These are phyloP conservation scores for Diplotaxis tenuifolia DNA, from an alignment of 345 rosid species.

Conservation along the genomic window DNA sequence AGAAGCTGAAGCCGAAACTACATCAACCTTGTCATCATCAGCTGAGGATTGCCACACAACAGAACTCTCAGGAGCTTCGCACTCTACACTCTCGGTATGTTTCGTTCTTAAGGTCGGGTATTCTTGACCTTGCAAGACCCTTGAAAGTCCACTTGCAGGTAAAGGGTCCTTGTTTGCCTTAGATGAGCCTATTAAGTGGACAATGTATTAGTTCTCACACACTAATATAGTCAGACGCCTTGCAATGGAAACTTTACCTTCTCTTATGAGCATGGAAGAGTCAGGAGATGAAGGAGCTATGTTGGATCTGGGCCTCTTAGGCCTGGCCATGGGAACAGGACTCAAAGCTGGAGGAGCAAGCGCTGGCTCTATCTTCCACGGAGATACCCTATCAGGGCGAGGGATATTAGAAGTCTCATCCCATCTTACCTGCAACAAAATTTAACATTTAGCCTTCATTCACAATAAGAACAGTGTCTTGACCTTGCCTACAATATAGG, in stretches of 20 bases:
- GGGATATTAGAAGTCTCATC: conserved; percentile 68
- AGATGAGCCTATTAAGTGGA: conserved; percentile 37
- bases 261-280: conserved; percentile 56
- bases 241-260: conserved; percentile 46
- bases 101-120: conserved; percentile 65
- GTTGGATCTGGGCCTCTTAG: conserved; percentile 61
- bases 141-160: conserved; percentile 52
- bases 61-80: conserved; percentile 56
- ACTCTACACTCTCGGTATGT: conserved; percentile 47
- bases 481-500: background rate
- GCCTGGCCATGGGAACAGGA: conserved; percentile 58
- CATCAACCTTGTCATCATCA: conserved; percentile 59
- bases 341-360: conserved; percentile 69
- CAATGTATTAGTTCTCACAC: conserved; percentile 2
- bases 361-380: conserved; percentile 87
- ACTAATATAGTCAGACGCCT: background rate
- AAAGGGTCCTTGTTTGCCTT: conserved; percentile 55
- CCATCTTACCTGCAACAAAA: conserved; percentile 67
- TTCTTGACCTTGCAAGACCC: conserved; percentile 86
- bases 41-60: conserved; percentile 52
- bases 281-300: conserved; percentile 56
- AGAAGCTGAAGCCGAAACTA: conserved; percentile 38
- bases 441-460: conserved; percentile 12
- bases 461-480: background rate
- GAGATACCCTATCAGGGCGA: conserved; percentile 87